Evolutionary conservation across 495 filamentous ascomycete species (phyloP), one percentile per base, ranked within the genome.

Genomic region (Penicillium alfredii): DNA sequence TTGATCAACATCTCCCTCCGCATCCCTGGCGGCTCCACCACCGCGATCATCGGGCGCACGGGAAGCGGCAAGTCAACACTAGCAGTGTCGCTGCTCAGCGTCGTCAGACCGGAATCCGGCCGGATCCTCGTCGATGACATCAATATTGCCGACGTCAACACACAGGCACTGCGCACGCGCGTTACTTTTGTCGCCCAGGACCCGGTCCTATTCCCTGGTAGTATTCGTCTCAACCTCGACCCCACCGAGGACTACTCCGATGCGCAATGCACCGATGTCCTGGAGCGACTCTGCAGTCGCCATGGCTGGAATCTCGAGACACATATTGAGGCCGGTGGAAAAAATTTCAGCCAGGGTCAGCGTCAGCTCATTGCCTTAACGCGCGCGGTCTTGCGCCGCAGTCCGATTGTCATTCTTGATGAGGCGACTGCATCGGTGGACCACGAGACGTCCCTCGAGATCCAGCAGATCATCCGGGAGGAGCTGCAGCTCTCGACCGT

Each of bases 351-450:
- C 25, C 76, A 80, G 44, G 78, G 78, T 1, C 76, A 82, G 45
- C 53, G 76, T 20, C 78, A 82, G 41, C 60, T 81, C 1, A 74
- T 82, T 16, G 78, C 75, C 0, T 58, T 82, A 6, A 67, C 74
- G 8, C 47, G 78, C 20, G 76, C 78, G 6, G 63, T 80, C 9
- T 51, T 82, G 32, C 62, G 76, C 16, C 64, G 73, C n/a, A 77
- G 68, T 63, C 73, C 66, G 6, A 63, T 77, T 44, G 55, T 81
- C 18, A 68, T 88, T 28, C 56, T 88, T 42, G 84, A 88, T 44
- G 84, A 88, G 58, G 87, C 87, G 11, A 94, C 87, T n/a, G 86
- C 86, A 10, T 83, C 77, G 9, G 87, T 94, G 42, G 87, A 94
- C 48, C 71, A 71, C 42, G 77, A 81, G 54, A 92, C 84, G 1